phyloP scores from a whole-genome alignment of 192 early-diverging fungal species.

The Gigaspora rosea region DNA sequence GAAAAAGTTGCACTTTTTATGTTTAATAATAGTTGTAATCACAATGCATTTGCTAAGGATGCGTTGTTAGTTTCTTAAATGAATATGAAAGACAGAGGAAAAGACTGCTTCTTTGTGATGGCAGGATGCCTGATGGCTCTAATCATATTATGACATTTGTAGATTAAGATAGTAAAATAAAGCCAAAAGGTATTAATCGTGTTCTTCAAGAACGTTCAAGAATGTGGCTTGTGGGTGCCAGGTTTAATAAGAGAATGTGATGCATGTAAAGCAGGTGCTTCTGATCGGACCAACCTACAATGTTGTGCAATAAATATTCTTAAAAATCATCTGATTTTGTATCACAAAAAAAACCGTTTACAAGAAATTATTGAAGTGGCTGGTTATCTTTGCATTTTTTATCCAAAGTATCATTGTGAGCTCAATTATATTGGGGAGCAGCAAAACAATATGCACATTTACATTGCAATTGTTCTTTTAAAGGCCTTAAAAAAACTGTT shows the following conservation, averaged over 20 bases:
- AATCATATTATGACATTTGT: conserved; percentile 31
- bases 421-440: not conserved
- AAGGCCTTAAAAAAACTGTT: conserved; percentile 14
- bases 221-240: conserved; percentile 30
- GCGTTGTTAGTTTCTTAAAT: not conserved
- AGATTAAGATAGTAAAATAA: conserved; percentile 28
- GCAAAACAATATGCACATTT: conserved; percentile 3
- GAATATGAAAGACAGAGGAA: conserved; percentile 31
- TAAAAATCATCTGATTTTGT: conserved; percentile 9
- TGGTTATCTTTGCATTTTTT: too few relatives aligned
- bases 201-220: conserved; percentile 30
- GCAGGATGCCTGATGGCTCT: not conserved
- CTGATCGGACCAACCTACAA: not conserved
- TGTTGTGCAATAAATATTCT: conserved; percentile 22
- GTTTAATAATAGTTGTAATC: not conserved
- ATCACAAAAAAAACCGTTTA: conserved; percentile 19
- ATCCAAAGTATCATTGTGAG: too few relatives aligned
- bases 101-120: conserved; percentile 17
- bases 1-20: conserved; percentile 11
- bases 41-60: too few relatives aligned
- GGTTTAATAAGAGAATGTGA: conserved; percentile 22
- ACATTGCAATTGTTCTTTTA: conserved; percentile 11
- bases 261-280: conserved; percentile 15
- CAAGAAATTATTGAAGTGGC: not conserved
- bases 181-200: conserved; percentile 36